Evolutionary conservation across 192 early-diverging fungal genomes (phyloP).

Genomic region (Lunasporangiospora selenospora): DNA sequence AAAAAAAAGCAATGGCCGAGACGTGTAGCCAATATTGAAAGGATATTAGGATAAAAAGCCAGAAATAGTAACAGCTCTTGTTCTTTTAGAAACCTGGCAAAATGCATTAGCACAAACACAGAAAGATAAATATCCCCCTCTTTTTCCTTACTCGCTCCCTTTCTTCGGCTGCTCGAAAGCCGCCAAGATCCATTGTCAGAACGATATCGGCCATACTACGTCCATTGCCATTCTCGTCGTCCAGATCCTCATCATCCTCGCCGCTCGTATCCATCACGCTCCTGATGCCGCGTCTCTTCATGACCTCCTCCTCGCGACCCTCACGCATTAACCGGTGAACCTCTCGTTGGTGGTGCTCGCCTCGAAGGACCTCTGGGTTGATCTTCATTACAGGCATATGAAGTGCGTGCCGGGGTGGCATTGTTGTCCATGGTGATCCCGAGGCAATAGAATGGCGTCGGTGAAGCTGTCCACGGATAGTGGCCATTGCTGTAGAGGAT

Average conservation of each 20-base stretch:
- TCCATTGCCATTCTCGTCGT: constrained; percentile 2
- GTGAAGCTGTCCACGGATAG: neutral
- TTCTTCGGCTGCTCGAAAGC: constrained; percentile 20
- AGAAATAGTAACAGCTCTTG: too few relatives aligned
- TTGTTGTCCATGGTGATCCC: constrained; percentile 10
- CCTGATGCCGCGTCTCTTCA: constrained; percentile 12
- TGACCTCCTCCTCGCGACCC: constrained; percentile 21
- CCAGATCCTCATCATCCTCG: constrained; percentile 12
- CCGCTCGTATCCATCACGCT: constrained; percentile 36
- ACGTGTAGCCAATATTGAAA: neutral
- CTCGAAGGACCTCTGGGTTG: constrained; percentile 32
- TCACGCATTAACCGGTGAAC: constrained; percentile 29
- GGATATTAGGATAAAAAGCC: neutral
- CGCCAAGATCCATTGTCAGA: constrained; percentile 19
- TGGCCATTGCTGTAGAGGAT: neutral
- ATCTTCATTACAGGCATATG: constrained; percentile 42
- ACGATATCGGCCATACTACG: constrained; percentile 14
- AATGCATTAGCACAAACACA: neutral
- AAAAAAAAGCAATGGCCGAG: too few relatives aligned
- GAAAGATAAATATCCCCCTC: neutral
- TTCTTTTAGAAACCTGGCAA: too few relatives aligned
- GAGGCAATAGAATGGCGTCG: constrained; percentile 22
- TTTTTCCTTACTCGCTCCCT: constrained; percentile 17
- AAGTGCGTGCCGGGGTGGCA: constrained; percentile 24
- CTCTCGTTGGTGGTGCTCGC: constrained; percentile 35